Conservation (phyloP, 139 green algal species). For the Ettlia oleoabundans region DNA sequence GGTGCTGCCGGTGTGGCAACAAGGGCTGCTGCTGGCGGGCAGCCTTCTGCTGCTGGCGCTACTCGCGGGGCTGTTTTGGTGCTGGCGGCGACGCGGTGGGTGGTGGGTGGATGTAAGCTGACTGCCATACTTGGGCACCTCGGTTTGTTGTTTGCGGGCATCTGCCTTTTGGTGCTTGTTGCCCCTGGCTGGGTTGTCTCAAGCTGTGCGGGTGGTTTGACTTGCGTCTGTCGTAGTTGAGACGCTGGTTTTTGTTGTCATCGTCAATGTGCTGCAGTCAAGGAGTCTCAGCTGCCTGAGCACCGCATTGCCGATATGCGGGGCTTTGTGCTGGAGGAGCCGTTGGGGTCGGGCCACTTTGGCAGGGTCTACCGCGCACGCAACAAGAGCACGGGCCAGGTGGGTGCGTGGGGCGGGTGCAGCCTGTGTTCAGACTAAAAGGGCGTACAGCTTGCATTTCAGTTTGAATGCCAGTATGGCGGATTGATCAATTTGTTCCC, state of each 20-base stretch:
- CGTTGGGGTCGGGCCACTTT: conserved; percentile 37
- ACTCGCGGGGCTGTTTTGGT: background rate
- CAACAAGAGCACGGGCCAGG: background rate
- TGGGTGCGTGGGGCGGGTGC: background rate
- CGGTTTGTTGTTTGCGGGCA: too few species aligned
- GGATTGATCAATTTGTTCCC: too few species aligned
- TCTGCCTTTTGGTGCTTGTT: too few species aligned
- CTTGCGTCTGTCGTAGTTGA: too few species aligned
- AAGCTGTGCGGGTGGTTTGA: too few species aligned
- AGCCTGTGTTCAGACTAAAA: too few species aligned
- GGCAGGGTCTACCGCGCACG: conserved; percentile 30
- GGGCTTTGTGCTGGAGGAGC: conserved; percentile 6
- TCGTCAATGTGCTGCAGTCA: background rate
- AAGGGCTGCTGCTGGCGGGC: background rate
- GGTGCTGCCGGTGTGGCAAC: background rate
- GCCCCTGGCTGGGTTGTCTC: too few species aligned
- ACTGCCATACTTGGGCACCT: too few species aligned
- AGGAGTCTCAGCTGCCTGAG: background rate
- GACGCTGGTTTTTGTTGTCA: too few species aligned
- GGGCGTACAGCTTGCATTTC: background rate
- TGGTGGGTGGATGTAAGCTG: background rate
- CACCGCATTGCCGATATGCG: conserved; percentile 3
- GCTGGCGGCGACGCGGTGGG: background rate
- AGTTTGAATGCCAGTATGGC: too few species aligned
- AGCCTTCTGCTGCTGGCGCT: background rate